Percentiles rank a stretch among this genome's conserved stretches.
Conservation (phyloP, 176 grass and related monocot genomes). For the Chrysopogon serrulatus region DNA sequence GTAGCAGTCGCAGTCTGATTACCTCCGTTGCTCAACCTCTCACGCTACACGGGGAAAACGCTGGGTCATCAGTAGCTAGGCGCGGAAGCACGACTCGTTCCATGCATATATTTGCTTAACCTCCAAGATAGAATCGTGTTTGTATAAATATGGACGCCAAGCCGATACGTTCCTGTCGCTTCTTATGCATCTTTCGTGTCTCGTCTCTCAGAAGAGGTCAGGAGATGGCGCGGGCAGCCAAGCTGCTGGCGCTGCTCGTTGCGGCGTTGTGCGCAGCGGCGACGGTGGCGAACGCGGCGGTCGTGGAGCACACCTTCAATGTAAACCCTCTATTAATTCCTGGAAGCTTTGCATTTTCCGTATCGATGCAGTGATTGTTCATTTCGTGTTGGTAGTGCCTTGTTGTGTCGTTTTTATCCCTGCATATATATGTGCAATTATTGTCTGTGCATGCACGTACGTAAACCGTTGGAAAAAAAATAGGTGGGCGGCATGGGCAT, state of each 20-base stretch:
- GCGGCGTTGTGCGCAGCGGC: constrained; percentile 9
- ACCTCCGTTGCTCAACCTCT: neutral
- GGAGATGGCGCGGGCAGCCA: neutral
- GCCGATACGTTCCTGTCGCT: no score
- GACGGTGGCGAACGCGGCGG: neutral
- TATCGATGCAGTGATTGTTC: neutral
- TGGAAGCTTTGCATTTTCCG: neutral
- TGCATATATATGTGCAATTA: neutral
- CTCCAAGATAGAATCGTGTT: neutral
- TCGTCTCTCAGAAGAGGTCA: neutral
- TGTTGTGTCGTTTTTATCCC: neutral
- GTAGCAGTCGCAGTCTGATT: constrained; percentile 3
- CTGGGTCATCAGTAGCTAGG: neutral
- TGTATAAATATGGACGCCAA: neutral
- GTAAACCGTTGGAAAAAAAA: neutral
- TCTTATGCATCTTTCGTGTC: neutral
- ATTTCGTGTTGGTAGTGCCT: no score
- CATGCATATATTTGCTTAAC: neutral
- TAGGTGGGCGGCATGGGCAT: constrained; percentile 13
- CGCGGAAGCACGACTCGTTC: neutral
- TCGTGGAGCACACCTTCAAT: constrained; percentile 35
- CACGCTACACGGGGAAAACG: neutral
- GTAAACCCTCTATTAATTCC: constrained; percentile 21
- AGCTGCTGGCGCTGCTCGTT: constrained; percentile 9
- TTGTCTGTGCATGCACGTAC: neutral